Evolutionary conservation across 2,329 filamentous ascomycete genomes (phyloP).

Genomic region (Aspergillus sp.): DNA sequence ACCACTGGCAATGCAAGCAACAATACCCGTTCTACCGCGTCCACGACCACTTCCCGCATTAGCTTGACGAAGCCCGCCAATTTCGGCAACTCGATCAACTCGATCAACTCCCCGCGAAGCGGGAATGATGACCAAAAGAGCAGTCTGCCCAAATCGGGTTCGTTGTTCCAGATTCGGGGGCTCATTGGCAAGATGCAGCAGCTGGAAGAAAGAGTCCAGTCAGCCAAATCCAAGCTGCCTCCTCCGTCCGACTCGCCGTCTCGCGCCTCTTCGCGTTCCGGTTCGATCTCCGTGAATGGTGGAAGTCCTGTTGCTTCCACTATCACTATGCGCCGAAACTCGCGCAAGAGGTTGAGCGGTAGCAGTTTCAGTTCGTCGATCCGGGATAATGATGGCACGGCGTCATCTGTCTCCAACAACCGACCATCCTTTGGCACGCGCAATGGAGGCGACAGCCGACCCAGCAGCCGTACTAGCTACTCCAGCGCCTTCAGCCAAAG

Average conservation of each 20-base stretch:
- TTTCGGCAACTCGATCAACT: slow-evolving; percentile 49
- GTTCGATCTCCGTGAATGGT: slow-evolving; percentile 45
- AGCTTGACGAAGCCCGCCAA: slow-evolving; percentile 30
- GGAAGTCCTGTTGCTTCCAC: slow-evolving; percentile 55
- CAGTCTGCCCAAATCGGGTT: slow-evolving; percentile 64
- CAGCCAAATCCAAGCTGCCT: slow-evolving; percentile 86
- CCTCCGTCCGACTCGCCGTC: slow-evolving; percentile 78
- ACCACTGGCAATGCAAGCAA: slow-evolving; percentile 58
- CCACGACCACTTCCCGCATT: slow-evolving; percentile 45
- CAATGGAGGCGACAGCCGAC: slow-evolving; percentile 58
- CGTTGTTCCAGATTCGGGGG: slow-evolving; percentile 87
- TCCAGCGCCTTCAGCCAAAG: slow-evolving; percentile 48
- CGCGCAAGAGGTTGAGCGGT: slow-evolving; percentile 45
- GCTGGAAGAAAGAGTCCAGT: slow-evolving; percentile 89
- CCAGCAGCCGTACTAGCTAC: slow-evolving; percentile 71
- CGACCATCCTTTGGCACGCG: slow-evolving; percentile 53
- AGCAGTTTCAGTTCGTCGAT: slow-evolving; percentile 45
- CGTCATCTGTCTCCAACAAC: slow-evolving; percentile 38
- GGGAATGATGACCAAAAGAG: slow-evolving; percentile 47
- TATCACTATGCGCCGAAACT: slow-evolving; percentile 56
- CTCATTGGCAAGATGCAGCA: slow-evolving; percentile 97
- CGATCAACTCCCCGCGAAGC: not conserved
- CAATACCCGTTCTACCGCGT: slow-evolving; percentile 46
- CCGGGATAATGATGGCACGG: slow-evolving; percentile 38
- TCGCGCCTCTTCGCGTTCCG: slow-evolving; percentile 71